These are phyloP conservation scores for Boletus speciosus DNA, from an alignment of 768 basidiomycete genomes.

Conservation along the genomic window DNA sequence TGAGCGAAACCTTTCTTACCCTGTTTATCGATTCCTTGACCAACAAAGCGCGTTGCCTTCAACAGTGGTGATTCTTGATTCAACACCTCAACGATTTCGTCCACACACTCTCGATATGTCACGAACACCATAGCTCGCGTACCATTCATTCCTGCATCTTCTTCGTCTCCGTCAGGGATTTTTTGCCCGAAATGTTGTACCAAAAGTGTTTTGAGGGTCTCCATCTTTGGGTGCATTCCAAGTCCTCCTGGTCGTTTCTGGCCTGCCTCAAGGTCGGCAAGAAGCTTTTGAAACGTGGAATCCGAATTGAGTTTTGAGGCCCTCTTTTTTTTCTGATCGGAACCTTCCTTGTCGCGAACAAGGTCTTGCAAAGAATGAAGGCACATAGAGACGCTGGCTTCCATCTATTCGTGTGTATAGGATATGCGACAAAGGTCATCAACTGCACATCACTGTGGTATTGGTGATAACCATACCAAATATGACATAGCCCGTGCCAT, in stretches of 20 bases:
- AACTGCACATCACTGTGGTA: background rate
- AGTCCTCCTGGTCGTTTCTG: constrained; percentile 45
- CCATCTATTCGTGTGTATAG: constrained; percentile 49
- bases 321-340: constrained; percentile 37
- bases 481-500: constrained; percentile 87
- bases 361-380: constrained; percentile 58
- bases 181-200: constrained; percentile 66
- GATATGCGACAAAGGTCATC: background rate
- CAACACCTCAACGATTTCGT: constrained; percentile 82
- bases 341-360: constrained; percentile 37
- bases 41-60: constrained; percentile 82
- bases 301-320: constrained; percentile 47
- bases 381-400: constrained; percentile 80
- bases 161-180: constrained; percentile 42
- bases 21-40: constrained; percentile 81
- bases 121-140: constrained; percentile 94
- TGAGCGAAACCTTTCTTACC: constrained; percentile 88
- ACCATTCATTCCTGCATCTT: constrained; percentile 20
- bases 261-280: constrained; percentile 65
- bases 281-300: constrained; percentile 58
- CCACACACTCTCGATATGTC: constrained; percentile 84
- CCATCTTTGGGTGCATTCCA: constrained; percentile 87
- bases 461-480: constrained; percentile 50
- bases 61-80: constrained; percentile 76
- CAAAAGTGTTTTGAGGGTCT: constrained; percentile 67